Conservation (phyloP, 2,329 filamentous ascomycete genomes). For the Penicillium crustosum region DNA sequence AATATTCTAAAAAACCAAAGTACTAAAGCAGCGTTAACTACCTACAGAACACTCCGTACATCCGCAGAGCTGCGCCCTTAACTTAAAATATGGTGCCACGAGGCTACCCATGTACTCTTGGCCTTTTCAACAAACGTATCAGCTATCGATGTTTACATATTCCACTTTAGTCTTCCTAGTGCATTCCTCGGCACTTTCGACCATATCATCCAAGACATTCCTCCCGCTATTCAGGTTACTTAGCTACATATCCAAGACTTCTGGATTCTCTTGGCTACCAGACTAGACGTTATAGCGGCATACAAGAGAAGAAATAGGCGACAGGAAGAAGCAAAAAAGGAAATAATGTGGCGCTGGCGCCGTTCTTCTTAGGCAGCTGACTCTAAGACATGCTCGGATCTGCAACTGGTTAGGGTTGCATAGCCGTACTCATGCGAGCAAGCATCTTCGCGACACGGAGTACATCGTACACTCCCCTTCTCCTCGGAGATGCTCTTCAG, state of each 20-base stretch:
- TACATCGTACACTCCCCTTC: neutral
- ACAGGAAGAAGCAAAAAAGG: neutral
- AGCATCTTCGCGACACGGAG: neutral
- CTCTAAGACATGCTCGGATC: neutral
- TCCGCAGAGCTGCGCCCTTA: neutral
- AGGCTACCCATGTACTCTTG: neutral
- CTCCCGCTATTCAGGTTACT: neutral
- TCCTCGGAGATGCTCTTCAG: neutral
- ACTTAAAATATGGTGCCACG: neutral
- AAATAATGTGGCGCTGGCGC: neutral
- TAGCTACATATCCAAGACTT: neutral
- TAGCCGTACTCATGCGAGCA: neutral
- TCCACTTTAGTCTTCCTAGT: neutral
- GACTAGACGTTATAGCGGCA: neutral
- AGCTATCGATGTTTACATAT: neutral
- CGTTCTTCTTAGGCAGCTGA: neutral
- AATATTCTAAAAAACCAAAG: neutral
- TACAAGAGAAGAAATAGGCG: neutral
- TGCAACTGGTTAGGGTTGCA: neutral
- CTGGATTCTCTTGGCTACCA: neutral
- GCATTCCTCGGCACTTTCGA: neutral
- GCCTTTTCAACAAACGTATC: neutral
- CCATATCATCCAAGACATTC: neutral
- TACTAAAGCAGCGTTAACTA: neutral
- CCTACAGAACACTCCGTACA: neutral